These are phyloP conservation scores for Pestalotiopsis sp. DNA, from an alignment of 2,329 filamentous ascomycete genomes.

Conservation along the genomic window DNA sequence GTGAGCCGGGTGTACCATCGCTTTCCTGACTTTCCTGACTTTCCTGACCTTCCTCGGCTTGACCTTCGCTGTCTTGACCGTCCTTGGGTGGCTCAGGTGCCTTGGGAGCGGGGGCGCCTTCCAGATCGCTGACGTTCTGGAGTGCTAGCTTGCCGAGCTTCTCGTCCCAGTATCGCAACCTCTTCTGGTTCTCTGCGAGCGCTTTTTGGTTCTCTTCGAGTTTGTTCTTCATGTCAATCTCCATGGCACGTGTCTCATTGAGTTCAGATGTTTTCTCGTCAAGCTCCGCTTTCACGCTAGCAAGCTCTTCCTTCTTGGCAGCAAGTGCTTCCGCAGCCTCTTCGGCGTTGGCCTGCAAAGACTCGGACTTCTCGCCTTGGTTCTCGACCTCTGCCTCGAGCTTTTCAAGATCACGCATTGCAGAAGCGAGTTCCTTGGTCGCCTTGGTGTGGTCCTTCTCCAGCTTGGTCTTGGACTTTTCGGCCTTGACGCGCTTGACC, in stretches of 20 bases:
- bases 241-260: slow-evolving; percentile 82
- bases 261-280: slow-evolving; percentile 84
- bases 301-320: slow-evolving; percentile 78
- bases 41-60: too few species aligned
- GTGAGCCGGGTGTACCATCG: slow-evolving; percentile 30
- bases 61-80: slow-evolving; percentile 30
- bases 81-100: slow-evolving; percentile 24
- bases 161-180: slow-evolving; percentile 82
- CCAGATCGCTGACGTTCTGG: slow-evolving; percentile 76
- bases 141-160: slow-evolving; percentile 82
- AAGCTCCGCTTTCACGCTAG: slow-evolving; percentile 77
- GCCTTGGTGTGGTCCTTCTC: slow-evolving; percentile 81
- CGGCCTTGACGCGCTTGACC: slow-evolving; percentile 85
- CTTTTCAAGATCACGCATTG: slow-evolving; percentile 71
- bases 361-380: slow-evolving; percentile 74
- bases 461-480: slow-evolving; percentile 87
- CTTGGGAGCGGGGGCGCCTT: slow-evolving; percentile 36
- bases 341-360: slow-evolving; percentile 71
- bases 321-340: slow-evolving; percentile 79
- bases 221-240: slow-evolving; percentile 99
- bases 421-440: slow-evolving; percentile 72
- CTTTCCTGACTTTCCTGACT: slow-evolving; percentile 21
- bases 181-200: slow-evolving; percentile 81
- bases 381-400: slow-evolving; percentile 77
- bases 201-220: slow-evolving; percentile 95